Evolutionary conservation across 2,329 filamentous ascomycete genomes (phyloP).

Genomic region (Alternaria metachromatica): DNA sequence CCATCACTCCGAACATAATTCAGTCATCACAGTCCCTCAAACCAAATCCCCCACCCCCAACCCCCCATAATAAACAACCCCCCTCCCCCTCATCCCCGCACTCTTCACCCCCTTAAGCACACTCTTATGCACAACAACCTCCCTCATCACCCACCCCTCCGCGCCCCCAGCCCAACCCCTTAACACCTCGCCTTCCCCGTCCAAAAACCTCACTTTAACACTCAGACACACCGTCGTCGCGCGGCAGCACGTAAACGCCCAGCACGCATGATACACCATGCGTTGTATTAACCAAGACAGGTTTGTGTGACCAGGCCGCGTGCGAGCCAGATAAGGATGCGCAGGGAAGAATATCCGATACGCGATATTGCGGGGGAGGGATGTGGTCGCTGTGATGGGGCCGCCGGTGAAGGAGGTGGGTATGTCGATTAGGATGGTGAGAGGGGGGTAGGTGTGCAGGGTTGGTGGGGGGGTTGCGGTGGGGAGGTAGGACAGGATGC

Average conservation of each 20-base stretch:
- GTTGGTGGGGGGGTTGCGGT: not conserved
- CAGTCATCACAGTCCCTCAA: too few relatives aligned
- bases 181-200: fast-evolving
- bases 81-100: not conserved
- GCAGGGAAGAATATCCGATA: not conserved
- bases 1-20: too few relatives aligned
- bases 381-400: not conserved
- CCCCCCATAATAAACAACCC: not conserved
- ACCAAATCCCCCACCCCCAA: not conserved
- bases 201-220: not conserved
- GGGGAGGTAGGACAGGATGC: not conserved
- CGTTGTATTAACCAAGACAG: not conserved
- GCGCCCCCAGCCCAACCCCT: fast-evolving
- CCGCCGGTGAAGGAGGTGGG: not conserved
- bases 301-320: not conserved
- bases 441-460: not conserved
- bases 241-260: not conserved
- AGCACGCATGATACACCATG: not conserved
- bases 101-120: not conserved
- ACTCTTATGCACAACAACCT: not conserved
- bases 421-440: not conserved
- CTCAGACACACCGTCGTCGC: not conserved
- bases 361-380: not conserved
- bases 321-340: not conserved
- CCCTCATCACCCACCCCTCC: not conserved